Evolutionary conservation across 2,329 filamentous ascomycete genomes (phyloP).

Genomic region (Fusarium cicatricum): DNA sequence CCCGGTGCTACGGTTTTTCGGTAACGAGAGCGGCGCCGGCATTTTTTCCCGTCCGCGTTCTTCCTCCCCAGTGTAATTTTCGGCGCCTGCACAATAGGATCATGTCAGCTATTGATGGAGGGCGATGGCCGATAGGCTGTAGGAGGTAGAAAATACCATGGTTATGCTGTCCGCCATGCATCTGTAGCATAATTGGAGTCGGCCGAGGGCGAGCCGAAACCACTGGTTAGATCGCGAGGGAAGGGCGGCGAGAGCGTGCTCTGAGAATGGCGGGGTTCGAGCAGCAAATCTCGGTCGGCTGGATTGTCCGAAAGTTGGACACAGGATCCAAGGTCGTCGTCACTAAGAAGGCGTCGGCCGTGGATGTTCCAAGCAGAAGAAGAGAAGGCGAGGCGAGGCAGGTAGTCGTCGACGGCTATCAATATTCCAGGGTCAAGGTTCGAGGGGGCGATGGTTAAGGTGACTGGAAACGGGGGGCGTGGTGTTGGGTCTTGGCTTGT

Average conservation of each 20-base stretch:
- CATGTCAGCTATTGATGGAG: slow-evolving; percentile 36
- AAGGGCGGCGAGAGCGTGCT: slow-evolving; percentile 29
- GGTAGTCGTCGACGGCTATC: slow-evolving; percentile 21
- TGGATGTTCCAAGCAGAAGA: neutral
- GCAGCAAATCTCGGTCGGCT: slow-evolving; percentile 40
- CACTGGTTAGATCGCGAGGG: slow-evolving; percentile 25
- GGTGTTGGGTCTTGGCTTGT: slow-evolving; percentile 32
- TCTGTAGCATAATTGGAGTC: slow-evolving; percentile 54
- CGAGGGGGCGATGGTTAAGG: slow-evolving; percentile 20
- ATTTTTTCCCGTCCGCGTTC: slow-evolving; percentile 57
- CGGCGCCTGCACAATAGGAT: slow-evolving; percentile 41
- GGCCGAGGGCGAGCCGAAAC: slow-evolving; percentile 36
- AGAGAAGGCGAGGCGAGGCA: neutral
- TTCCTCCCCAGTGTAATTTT: slow-evolving; percentile 46
- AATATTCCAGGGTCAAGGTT: slow-evolving; percentile 27
- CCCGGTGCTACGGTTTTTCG: slow-evolving; percentile 72
- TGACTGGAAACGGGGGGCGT: slow-evolving; percentile 18
- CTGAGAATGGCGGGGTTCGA: slow-evolving; percentile 39
- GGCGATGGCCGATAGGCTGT: slow-evolving; percentile 9
- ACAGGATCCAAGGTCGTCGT: slow-evolving; percentile 22
- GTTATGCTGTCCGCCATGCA: slow-evolving; percentile 53
- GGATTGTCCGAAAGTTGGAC: slow-evolving; percentile 23
- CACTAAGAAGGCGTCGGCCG: slow-evolving; percentile 5
- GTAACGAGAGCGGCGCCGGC: slow-evolving; percentile 59
- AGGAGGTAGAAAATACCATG: slow-evolving; percentile 46